These are phyloP conservation scores for Stenogyne calaminthoides DNA, from an alignment of 305 asterid species.

Conservation along the genomic window DNA sequence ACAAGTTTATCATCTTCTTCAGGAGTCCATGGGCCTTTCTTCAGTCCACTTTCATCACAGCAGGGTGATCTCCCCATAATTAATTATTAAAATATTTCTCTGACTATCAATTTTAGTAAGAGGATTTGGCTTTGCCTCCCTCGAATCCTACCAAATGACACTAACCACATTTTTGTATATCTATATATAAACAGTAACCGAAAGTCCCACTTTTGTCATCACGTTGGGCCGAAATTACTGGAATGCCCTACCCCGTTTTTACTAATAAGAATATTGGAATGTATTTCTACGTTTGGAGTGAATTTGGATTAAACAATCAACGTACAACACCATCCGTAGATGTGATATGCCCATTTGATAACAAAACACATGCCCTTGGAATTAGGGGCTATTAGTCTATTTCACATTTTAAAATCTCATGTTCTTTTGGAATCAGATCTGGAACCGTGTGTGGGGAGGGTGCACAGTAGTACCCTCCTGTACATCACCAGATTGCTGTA, in stretches of 20 bases:
- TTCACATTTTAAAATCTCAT: neutral
- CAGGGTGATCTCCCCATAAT: slow-evolving; percentile 71
- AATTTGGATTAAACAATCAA: slow-evolving; percentile 25
- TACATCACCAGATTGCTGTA: no score
- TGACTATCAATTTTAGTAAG: slow-evolving; percentile 13
- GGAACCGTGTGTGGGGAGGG: no score
- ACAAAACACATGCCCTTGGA: neutral
- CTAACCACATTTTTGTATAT: slow-evolving; percentile 33
- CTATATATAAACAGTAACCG: slow-evolving; percentile 29
- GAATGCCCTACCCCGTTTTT: slow-evolving; percentile 1
- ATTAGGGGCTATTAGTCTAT: neutral
- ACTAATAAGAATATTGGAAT: slow-evolving; percentile 12
- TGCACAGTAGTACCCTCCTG: no score
- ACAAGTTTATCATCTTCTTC: slow-evolving; percentile 75
- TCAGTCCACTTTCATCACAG: slow-evolving; percentile 63
- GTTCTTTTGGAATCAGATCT: no score
- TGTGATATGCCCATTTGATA: slow-evolving; percentile 26
- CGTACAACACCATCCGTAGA: slow-evolving; percentile 11
- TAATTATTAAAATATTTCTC: neutral
- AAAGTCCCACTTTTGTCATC: slow-evolving; percentile 30
- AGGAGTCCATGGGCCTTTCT: slow-evolving; percentile 81
- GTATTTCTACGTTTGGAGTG: slow-evolving; percentile 14
- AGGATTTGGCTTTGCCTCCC: slow-evolving; percentile 36
- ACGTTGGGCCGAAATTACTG: slow-evolving; percentile 20
- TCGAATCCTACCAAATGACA: slow-evolving; percentile 58